Base-by-base conservation (phyloP, 345 rosid genomes). In the Citrus reticulata region DNA sequence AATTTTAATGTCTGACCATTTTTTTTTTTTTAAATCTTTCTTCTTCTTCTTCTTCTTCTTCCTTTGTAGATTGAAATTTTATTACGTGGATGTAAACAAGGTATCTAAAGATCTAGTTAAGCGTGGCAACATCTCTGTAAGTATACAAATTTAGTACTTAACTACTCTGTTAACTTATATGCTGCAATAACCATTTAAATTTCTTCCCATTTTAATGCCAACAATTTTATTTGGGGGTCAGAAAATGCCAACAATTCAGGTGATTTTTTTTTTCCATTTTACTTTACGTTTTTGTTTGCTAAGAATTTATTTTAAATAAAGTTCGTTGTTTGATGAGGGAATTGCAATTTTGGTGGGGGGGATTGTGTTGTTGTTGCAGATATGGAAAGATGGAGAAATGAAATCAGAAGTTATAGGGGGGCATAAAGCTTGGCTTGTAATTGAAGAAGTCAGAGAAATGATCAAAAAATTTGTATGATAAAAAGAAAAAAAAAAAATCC, bases 241-340 rank as follows among this genome's bases (percentile, higher is more conserved):
- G 98, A 95, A 93, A 90, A 95, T 95, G 97, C 98, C 99, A 0
- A 92, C 98, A 39, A 89, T 95, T 81, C 98, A 95, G 98, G 98
- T 95, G 42, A 24, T 4, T 9, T 42, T 42, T 49, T 49, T 11
- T 19, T 4, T 20, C 1, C 16, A 3, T 46, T 46, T 46, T 46
- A 13, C 16, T 46, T 13, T 10, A 1, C 4, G 25, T 46, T 46
- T 63, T 46, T 75, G 61, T 75, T 63, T 20, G 64, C 13, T 11
- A 27, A 51, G 16, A 11, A 19, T 40, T 62, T 11, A 27, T 40
- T 74, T 19, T 55, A 9, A 9, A 22, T 17, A 42, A 30, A 65
- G 17, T 75, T 39, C 24, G 32, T 54, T 11, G 51, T 46, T 54
- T 54, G 57, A 24, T n/a, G 60, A 65, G 64, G n/a, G 24, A 32